Percentiles rank a stretch among this genome's conserved stretches.
phyloP scores from a whole-genome alignment of 2,329 filamentous ascomycete genomes.

The Epichloe brachyelytri region DNA sequence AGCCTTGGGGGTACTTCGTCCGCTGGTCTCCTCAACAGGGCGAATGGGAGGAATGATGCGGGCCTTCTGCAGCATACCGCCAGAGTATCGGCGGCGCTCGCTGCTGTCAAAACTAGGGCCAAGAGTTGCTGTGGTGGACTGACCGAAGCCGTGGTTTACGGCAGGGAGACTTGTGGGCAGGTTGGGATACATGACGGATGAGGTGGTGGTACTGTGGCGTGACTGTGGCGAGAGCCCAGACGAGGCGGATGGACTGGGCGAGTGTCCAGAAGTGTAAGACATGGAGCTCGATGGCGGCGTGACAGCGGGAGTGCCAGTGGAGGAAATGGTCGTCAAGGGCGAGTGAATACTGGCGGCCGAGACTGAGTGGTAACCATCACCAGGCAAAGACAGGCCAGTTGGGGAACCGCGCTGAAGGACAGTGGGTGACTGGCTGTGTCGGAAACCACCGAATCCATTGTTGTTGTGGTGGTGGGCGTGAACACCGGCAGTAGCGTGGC shows the following conservation, averaged over 20 bases:
- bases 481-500: slow-evolving; percentile 66
- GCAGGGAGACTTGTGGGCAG: slow-evolving; percentile 43
- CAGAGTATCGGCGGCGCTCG: slow-evolving; percentile 52
- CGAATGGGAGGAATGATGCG: slow-evolving; percentile 29
- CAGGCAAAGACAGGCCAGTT: slow-evolving; percentile 19
- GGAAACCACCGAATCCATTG: slow-evolving; percentile 45
- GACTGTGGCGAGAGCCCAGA: slow-evolving; percentile 56
- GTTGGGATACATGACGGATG: slow-evolving; percentile 60
- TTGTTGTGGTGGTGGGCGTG: slow-evolving; percentile 64
- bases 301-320: slow-evolving; percentile 59
- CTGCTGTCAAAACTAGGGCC: slow-evolving; percentile 53
- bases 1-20: slow-evolving; percentile 30
- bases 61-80: slow-evolving; percentile 52
- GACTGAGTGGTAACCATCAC: slow-evolving; percentile 27
- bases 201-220: slow-evolving; percentile 45
- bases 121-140: slow-evolving; percentile 57
- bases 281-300: slow-evolving; percentile 64
- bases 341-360: slow-evolving; percentile 47
- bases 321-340: slow-evolving; percentile 44
- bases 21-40: slow-evolving; percentile 23
- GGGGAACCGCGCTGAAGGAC: slow-evolving; percentile 25
- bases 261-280: slow-evolving; percentile 68
- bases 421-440: slow-evolving; percentile 42
- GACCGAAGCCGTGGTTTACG: slow-evolving; percentile 56
- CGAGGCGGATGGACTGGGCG: slow-evolving; percentile 52